Evolutionary conservation across 345 rosid genomes (phyloP), one percentile per base, ranked within the genome.

Genomic region (Dimocarpus longan): DNA sequence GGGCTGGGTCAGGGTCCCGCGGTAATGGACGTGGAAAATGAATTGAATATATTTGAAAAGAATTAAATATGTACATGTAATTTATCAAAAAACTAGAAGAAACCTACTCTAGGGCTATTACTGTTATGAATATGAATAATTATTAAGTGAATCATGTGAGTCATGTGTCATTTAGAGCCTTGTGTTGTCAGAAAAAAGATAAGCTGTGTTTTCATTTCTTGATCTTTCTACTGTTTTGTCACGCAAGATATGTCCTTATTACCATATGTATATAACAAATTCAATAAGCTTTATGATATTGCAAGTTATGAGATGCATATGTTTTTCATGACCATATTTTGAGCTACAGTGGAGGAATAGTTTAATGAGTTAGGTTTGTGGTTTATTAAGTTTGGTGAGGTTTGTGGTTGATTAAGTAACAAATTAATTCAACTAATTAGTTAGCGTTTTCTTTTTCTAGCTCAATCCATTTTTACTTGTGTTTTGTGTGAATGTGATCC

Each of bases 1-100:
- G 95, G 78, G 89, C 92, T 5, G 90, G 93, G 13, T 88, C 96
- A 12, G 86, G 92, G 9, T 83, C 85, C 0, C 84, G 79, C n/a
- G 78, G 83, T 15, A 76, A 86, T 26, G 78, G 82, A 5, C 28
- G 6, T 48, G 28, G 43, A 65, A 75, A 28, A 26, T 59, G 28
- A 48, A 46, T n/a, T 15, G 5, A 13, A 13, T 11, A 67, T 19
- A 39, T 2, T 12, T 72, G 16, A 37, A 69, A 44, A 21, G 26
- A 22, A 46, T 2, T 46, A 22, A 10, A 32, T 10, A 24, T 43
- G n/a, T n/a, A 13, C n/a, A 16, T n/a, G 76, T 5, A 56, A 56
- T 39, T 56, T 32, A 37, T 37, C 48, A 21, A 59, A 59, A 59
- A 59, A 5, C 21, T 16, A 19, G 64, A 19, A 57, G 24, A 8